Evolutionary conservation across 2,329 filamentous ascomycete species (phyloP).

Genomic region (Arachnomyces sp.): DNA sequence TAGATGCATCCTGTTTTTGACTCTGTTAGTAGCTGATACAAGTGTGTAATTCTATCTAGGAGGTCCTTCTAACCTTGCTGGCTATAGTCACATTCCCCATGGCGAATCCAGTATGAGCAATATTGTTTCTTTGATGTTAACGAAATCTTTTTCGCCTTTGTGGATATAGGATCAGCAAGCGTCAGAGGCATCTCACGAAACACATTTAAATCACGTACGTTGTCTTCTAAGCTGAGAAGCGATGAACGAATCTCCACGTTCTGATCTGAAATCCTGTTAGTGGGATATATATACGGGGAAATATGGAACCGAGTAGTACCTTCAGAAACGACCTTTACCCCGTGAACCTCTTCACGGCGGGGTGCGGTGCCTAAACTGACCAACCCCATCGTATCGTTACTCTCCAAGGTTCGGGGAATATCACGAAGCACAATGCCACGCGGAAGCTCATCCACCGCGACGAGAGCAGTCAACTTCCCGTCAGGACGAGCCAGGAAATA

Average conservation of each 20-base stretch:
- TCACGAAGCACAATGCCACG: slow-evolving; percentile 27
- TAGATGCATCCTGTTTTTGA: slow-evolving; percentile 61
- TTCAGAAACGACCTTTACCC: slow-evolving; percentile 21
- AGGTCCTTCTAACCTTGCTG: slow-evolving; percentile 51
- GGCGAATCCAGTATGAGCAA: slow-evolving; percentile 84
- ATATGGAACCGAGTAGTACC: no score
- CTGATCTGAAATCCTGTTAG: no score
- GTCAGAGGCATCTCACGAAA: no score
- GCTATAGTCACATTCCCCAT: slow-evolving; percentile 73
- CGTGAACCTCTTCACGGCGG: slow-evolving; percentile 26
- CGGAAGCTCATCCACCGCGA: slow-evolving; percentile 40
- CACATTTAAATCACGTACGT: no score
- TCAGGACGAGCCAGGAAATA: slow-evolving; percentile 37
- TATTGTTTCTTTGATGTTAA: slow-evolving; percentile 67
- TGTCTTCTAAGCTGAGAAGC: no score
- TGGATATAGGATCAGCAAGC: slow-evolving; percentile 15
- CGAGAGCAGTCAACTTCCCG: slow-evolving; percentile 33
- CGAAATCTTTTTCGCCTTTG: neutral
- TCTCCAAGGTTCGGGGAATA: slow-evolving; percentile 27
- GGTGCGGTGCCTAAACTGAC: slow-evolving; percentile 30
- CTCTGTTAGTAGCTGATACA: neutral
- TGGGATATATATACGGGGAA: no score
- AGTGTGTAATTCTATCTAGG: neutral
- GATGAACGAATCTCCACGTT: no score
- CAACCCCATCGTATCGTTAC: slow-evolving; percentile 36